Evolutionary conservation across 2,329 filamentous ascomycete species (phyloP).

Genomic region (Juglanconis sp.): DNA sequence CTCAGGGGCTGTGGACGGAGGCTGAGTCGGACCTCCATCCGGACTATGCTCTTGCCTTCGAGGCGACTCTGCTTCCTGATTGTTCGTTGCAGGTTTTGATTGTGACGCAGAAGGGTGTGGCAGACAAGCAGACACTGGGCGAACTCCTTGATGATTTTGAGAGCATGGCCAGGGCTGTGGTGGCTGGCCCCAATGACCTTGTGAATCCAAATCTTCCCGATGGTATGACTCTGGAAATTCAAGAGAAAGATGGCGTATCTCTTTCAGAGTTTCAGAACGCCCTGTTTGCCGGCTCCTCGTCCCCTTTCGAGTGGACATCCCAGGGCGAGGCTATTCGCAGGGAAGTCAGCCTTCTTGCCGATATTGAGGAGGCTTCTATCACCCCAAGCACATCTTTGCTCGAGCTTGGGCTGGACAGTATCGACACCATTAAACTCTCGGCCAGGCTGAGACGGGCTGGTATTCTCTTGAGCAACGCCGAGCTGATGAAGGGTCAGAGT

Average conservation of each 20-base stretch:
- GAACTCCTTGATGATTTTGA: constrained; percentile 40
- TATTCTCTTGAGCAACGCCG: constrained; percentile 65
- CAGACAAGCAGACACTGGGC: constrained; percentile 29
- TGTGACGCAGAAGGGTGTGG: constrained; percentile 49
- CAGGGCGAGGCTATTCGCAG: constrained; percentile 51
- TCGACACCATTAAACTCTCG: constrained; percentile 83
- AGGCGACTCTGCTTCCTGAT: constrained; percentile 55
- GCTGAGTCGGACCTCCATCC: constrained; percentile 46
- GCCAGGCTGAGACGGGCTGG: constrained; percentile 62
- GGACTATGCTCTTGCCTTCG: constrained; percentile 77
- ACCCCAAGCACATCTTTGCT: constrained; percentile 64
- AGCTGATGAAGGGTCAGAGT: constrained; percentile 70
- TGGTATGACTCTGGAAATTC: not conserved
- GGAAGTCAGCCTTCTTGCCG: constrained; percentile 63
- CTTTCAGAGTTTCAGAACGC: not conserved
- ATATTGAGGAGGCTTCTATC: constrained; percentile 49
- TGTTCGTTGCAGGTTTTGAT: constrained; percentile 54
- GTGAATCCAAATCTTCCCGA: constrained; percentile 8
- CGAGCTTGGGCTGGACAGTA: constrained; percentile 84
- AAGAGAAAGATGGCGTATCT: not conserved
- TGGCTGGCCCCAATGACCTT: constrained; percentile 7
- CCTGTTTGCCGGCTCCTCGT: not conserved
- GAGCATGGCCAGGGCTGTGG: constrained; percentile 25
- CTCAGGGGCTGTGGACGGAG: constrained; percentile 49
- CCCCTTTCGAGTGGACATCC: constrained; percentile 57